Conservation (phyloP, 208 protist genomes). For the Trypanosomatidae sp. region DNA sequence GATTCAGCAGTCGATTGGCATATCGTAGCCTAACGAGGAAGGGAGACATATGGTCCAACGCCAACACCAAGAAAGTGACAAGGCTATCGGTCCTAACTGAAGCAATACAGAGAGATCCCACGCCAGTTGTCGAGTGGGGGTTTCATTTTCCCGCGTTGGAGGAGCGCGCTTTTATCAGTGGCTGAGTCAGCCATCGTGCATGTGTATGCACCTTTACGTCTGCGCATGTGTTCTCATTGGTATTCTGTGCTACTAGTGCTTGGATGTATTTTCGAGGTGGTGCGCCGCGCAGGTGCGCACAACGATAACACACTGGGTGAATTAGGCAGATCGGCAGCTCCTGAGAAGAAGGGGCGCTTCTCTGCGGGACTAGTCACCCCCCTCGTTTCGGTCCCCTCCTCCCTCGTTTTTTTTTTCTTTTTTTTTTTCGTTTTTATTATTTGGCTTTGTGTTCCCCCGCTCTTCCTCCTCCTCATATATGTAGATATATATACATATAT, state of each 20-base stretch:
- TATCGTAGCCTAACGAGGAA: constrained; percentile 27
- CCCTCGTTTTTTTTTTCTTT: not conserved
- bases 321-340: not conserved
- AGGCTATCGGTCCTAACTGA: not conserved
- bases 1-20: constrained; percentile 62
- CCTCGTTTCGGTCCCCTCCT: not conserved
- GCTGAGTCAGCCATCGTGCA: not conserved
- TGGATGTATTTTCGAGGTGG: not conserved
- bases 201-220: not conserved
- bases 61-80: not conserved
- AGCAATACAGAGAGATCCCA: not conserved
- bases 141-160: not conserved
- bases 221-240: not conserved
- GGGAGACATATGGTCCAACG: not conserved
- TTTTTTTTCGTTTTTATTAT: not conserved
- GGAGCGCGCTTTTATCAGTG: not conserved
- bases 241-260: not conserved
- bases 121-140: too few relatives aligned
- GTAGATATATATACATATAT: too few relatives aligned
- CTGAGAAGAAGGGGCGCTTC: not conserved
- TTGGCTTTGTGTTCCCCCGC: not conserved
- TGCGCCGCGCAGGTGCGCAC: not conserved
- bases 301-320: not conserved
- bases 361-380: not conserved
- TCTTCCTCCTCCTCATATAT: not conserved